Base-by-base conservation (phyloP, 192 early-diverging fungal species). In the Coemansia sp. region DNA sequence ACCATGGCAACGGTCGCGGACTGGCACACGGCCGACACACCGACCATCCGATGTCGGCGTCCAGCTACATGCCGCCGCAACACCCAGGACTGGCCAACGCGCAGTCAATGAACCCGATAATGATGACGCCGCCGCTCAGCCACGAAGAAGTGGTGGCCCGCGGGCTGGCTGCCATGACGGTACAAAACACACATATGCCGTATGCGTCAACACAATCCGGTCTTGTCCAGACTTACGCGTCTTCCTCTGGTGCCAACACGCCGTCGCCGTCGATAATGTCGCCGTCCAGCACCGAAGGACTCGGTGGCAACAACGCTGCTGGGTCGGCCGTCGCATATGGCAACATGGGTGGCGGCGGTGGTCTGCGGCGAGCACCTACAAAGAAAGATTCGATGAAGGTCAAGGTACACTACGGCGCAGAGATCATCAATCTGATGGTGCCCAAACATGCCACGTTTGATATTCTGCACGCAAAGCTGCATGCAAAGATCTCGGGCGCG, bases 381-480 rank as follows among this genome's bases (percentile, higher is more conserved):
- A 75, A 72, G 61, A 80, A 75, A 64, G 77, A 76, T 59, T 61
- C 77, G 6, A 84, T 76, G 73, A 70, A 74, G 63, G 75, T 84
- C 72, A 84, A 84, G 50, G 68, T 84, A 14, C 83, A 84, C 61
- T 84, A 72, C 42, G 68, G 69, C 50, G 18, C 74, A 3, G 72
- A 77, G 8, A 72, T 77, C 17, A 58, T 84, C 61, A 80, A 80
- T 34, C 50, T 84, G 48, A 71, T 84, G 68, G 61, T 80, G 0
- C 77, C 77, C 36, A 76, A 73, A 32, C 33, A 51, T 25, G 72
- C 79, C 1, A 51, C 68, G 25, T 84, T 68, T 48, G 83, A 84
- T 20, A 60, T 56, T 7, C 67, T 84, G 31, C 62, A 65, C 11
- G 7, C 59, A 18, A 76, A 75, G 55, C 38, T 84, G 28, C 63